phyloP scores from a whole-genome alignment of 768 basidiomycete species.

The Paxillus rubicundulus region DNA sequence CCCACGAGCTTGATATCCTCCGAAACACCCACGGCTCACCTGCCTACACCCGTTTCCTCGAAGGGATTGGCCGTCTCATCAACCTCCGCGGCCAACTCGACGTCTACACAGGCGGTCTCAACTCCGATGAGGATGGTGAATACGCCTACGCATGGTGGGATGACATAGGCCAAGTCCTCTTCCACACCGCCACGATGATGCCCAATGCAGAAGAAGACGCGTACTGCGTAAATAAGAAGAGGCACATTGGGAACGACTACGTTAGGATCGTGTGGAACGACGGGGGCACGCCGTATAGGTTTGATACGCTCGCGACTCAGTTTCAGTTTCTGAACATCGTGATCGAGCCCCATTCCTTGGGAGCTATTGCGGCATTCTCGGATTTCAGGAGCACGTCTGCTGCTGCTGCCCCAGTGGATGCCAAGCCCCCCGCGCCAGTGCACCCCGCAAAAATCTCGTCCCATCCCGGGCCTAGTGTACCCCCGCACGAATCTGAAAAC shows the following conservation, averaged over 20 bases:
- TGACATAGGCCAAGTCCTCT: slow-evolving; percentile 92
- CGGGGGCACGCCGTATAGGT: slow-evolving; percentile 82
- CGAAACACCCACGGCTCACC: slow-evolving; percentile 91
- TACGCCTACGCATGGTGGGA: slow-evolving; percentile 99
- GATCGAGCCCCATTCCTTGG: slow-evolving; percentile 88
- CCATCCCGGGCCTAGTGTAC: neutral
- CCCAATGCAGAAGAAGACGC: slow-evolving; percentile 71
- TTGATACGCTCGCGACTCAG: slow-evolving; percentile 88
- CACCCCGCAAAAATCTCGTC: slow-evolving; percentile 20
- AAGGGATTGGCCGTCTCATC: slow-evolving; percentile 85
- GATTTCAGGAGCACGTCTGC: slow-evolving; percentile 40
- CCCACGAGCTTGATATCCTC: slow-evolving; percentile 79
- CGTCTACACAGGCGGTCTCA: slow-evolving; percentile 89
- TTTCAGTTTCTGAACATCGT: slow-evolving; percentile 99
- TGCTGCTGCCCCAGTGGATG: slow-evolving; percentile 5
- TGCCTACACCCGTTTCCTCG: slow-evolving; percentile 90
- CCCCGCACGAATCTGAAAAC: slow-evolving; percentile 65
- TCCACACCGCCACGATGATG: slow-evolving; percentile 97
- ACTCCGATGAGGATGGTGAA: slow-evolving; percentile 90
- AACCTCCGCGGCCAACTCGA: slow-evolving; percentile 86
- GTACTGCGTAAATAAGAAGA: slow-evolving; percentile 81
- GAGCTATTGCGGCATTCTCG: slow-evolving; percentile 81
- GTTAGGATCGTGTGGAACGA: slow-evolving; percentile 99
- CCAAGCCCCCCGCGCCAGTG: slow-evolving; percentile 11
- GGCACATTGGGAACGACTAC: slow-evolving; percentile 95